phyloP scores from a whole-genome alignment of 2,329 filamentous ascomycete species.

The Aspergillus ustus region DNA sequence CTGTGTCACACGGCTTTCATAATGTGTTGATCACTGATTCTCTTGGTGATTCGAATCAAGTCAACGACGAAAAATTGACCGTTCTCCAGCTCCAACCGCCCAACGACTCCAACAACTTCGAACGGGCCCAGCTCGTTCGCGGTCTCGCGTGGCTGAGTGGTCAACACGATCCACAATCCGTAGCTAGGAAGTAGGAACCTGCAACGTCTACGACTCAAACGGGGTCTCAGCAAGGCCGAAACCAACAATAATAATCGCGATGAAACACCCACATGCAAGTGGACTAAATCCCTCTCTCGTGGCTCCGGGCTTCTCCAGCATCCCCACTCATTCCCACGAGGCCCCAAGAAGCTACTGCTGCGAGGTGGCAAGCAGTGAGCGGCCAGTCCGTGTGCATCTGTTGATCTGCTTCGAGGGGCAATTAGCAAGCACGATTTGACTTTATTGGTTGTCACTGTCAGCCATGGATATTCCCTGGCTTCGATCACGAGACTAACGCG shows the following conservation, averaged over 20 bases:
- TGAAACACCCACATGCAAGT: slow-evolving; percentile 7
- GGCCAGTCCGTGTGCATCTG: slow-evolving; percentile 5
- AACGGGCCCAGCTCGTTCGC: not conserved
- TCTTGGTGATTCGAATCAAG: not conserved
- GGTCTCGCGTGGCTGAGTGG: slow-evolving; percentile 5
- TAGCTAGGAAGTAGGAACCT: slow-evolving; percentile 4
- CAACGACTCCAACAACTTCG: not conserved
- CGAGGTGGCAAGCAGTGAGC: not conserved
- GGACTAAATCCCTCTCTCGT: not conserved
- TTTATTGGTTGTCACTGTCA: slow-evolving; percentile 1
- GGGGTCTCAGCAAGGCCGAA: slow-evolving; percentile 3
- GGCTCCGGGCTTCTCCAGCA: slow-evolving; percentile 1
- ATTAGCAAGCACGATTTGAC: not conserved
- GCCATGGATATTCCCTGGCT: not conserved
- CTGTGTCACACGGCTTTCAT: not conserved
- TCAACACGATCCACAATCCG: slow-evolving; percentile 2
- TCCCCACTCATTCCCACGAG: slow-evolving; percentile 9
- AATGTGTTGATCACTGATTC: not conserved
- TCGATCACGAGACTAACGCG: slow-evolving; percentile 3
- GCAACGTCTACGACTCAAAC: slow-evolving; percentile 7
- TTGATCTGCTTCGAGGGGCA: not conserved
- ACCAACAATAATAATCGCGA: slow-evolving; percentile 6
- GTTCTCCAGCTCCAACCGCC: too few relatives aligned
- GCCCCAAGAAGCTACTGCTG: slow-evolving; percentile 9
- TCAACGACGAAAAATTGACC: not conserved